Conservation (phyloP, 2,329 filamentous ascomycete genomes). For the Neofusicoccum laricinum region DNA sequence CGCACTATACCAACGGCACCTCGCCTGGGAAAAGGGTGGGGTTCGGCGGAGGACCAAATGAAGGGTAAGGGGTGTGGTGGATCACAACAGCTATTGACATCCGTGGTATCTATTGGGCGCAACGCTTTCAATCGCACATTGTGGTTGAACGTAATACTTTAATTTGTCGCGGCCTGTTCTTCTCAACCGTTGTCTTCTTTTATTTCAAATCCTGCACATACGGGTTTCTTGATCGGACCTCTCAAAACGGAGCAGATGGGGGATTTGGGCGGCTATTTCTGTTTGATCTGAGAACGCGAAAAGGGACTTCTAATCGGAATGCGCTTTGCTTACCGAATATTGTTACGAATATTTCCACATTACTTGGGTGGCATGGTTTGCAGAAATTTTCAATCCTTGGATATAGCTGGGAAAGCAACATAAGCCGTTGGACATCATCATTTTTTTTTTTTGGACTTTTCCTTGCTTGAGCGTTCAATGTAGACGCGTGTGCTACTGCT, state of each 20-base stretch:
- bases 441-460: neutral
- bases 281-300: neutral
- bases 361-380: neutral
- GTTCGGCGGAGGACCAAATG: neutral
- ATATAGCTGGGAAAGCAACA: slow-evolving; percentile 1
- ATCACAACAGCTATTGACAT: neutral
- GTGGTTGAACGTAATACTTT: neutral
- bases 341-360: slow-evolving; percentile 4
- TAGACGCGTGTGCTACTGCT: neutral
- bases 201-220: neutral
- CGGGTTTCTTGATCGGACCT: neutral
- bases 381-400: neutral
- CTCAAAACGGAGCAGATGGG: neutral
- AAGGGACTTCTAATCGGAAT: neutral
- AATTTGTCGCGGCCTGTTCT: slow-evolving; percentile 1
- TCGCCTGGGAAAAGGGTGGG: neutral
- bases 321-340: neutral
- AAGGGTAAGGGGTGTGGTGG: neutral
- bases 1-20: slow-evolving; percentile 14
- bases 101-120: neutral
- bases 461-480: neutral
- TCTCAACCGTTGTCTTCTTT: neutral
- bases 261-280: neutral
- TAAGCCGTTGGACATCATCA: neutral
- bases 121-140: neutral